These are phyloP conservation scores for Chaetomium fimeti DNA, from an alignment of 495 filamentous ascomycete genomes.

Conservation along the genomic window DNA sequence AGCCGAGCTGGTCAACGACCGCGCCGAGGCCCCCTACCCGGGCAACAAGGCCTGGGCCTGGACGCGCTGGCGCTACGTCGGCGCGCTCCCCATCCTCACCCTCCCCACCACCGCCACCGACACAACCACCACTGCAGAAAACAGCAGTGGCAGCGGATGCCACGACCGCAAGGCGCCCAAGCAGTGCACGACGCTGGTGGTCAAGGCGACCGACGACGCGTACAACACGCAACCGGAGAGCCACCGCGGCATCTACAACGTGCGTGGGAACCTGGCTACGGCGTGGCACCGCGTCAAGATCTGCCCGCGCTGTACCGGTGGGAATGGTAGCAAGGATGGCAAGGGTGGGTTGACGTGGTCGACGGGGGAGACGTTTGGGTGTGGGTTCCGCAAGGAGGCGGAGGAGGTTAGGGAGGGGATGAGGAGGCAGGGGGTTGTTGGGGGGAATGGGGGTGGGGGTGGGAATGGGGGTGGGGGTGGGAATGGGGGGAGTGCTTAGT, in stretches of 20 bases:
- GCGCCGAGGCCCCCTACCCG: conserved; percentile 28
- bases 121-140: background rate
- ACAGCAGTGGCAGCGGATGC: conserved; percentile 17
- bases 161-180: conserved; percentile 2
- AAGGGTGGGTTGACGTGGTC: conserved; percentile 21
- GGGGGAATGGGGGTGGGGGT: background rate
- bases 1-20: conserved; percentile 48
- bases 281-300: conserved; percentile 54
- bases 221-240: conserved; percentile 58
- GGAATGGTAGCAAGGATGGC: background rate
- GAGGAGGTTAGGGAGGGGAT: conserved; percentile 26
- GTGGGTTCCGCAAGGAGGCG: conserved; percentile 34
- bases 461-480: background rate
- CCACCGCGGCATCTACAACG: conserved; percentile 53
- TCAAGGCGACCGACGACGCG: conserved; percentile 59
- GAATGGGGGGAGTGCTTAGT: background rate
- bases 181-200: conserved; percentile 46
- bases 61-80: conserved; percentile 52
- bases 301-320: conserved; percentile 31
- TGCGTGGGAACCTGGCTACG: conserved; percentile 54
- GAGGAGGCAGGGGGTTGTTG: conserved; percentile 9
- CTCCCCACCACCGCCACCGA: background rate
- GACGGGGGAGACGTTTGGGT: conserved; percentile 34
- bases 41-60: conserved; percentile 54
- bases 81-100: conserved; percentile 22